Base-by-base conservation (phyloP, 164 flowering plant genomes). In the Piper betle region DNA sequence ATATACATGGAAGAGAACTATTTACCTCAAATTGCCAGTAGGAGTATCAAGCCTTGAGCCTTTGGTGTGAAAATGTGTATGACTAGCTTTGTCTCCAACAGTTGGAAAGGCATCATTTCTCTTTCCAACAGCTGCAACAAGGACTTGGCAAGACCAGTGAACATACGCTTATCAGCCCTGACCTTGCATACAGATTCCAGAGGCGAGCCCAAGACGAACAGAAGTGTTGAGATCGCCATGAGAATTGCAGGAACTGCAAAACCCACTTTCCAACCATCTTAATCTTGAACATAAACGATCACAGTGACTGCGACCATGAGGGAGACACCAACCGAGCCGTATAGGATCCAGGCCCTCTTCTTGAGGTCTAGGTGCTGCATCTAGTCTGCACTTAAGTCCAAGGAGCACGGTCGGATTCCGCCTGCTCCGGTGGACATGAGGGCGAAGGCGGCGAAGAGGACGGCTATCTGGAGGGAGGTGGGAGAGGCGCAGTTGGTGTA, bases 351-450 rank as follows among this genome's bases (percentile, higher is more conserved):
- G 13, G 55, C 62, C 25, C 74, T 73, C 2, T 70, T 70, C 54
- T 41, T 7, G 39, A 43, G 19, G 20, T 61, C 54, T 19, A 53
- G 63, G 48, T 43, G 20, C 17, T 39, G n/a, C 60, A 39, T 16
- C 15, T 61, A 82, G 19, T 81, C 84, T 13, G 84, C 86, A 18
- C 82, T 84, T 57, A 82, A 82, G 12, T 84, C 82, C 38, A 80
- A 16, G 11, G 81, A 77, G 58, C 82, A 81, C 16, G 85, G 71
- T 52, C 85, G 66, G 55, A 77, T 76, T 18, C 81, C 79, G 9
- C 82, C 85, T 9, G 85, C 78, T 39, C 82, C 82, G 0, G 77
- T 58, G 6, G 81, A 72, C 79, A 79, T 77, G 43, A 81, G 78
- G 5, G 20, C 75, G 56, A 79, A 75, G 0, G 82, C 63, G 55